These are phyloP conservation scores for Oenanthe javanica DNA, from an alignment of 140 eudicot genomes.

Conservation along the genomic window DNA sequence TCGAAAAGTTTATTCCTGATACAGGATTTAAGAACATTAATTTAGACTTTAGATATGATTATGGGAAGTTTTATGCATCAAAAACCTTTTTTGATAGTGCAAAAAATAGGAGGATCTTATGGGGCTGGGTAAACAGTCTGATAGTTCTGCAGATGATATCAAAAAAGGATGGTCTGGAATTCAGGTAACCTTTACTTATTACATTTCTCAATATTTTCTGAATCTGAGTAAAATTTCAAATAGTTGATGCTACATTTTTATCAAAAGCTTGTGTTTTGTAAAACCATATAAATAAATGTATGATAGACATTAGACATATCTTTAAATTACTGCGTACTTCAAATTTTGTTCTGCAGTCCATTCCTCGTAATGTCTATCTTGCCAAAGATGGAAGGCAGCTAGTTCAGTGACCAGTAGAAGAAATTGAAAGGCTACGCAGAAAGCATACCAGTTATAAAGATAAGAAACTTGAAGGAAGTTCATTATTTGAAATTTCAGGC, in stretches of 20 bases:
- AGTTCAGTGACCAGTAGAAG: constrained; percentile 64
- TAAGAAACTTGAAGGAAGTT: constrained; percentile 32
- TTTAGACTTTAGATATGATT: constrained; percentile 47
- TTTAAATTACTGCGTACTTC: not conserved
- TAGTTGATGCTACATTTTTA: not conserved
- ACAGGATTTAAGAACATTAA: constrained; percentile 24
- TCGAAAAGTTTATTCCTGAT: constrained; percentile 41
- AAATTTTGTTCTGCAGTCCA: constrained; percentile 33
- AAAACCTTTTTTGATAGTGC: constrained; percentile 57
- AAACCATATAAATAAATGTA: not conserved
- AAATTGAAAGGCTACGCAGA: constrained; percentile 36
- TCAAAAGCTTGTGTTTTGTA: not conserved
- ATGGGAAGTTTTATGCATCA: constrained; percentile 76
- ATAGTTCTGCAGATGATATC: constrained; percentile 25
- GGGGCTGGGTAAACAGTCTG: constrained; percentile 66
- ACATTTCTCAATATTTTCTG: not conserved
- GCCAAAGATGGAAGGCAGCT: constrained; percentile 44
- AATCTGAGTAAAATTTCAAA: not conserved
- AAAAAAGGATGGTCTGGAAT: constrained; percentile 73
- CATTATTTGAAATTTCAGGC: constrained; percentile 40
- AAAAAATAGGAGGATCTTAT: constrained; percentile 50
- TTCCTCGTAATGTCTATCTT: constrained; percentile 56
- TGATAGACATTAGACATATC: not conserved
- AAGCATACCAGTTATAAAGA: constrained; percentile 25
- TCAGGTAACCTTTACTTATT: constrained; percentile 36